Percentiles rank a stretch among this genome's conserved stretches.
Evolutionary conservation across 2,329 filamentous ascomycete species (phyloP).

Genomic region (Zarea fungicola): DNA sequence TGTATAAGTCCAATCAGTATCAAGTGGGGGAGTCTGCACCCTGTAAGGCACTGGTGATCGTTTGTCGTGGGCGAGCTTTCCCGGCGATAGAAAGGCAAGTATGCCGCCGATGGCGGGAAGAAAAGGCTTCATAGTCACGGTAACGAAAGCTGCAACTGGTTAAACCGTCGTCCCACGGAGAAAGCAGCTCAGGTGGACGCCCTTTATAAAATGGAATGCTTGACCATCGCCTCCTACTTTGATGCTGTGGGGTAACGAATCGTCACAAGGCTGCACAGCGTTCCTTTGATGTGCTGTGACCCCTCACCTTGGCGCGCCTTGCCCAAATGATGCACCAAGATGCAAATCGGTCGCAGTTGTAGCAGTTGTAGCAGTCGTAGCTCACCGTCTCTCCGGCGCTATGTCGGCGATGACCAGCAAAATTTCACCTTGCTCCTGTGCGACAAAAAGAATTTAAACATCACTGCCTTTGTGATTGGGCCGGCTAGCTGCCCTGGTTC

Average conservation of each 20-base stretch:
- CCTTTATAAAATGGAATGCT: constrained; percentile 7
- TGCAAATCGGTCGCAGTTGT: background rate
- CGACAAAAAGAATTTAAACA: background rate
- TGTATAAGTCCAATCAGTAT: constrained; percentile 44
- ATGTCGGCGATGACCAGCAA: constrained; percentile 10
- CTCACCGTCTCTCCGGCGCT: constrained; percentile 9
- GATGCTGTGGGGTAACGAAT: background rate
- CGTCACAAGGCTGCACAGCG: background rate
- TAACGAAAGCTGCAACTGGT: too few species aligned
- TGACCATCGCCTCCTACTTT: too few species aligned
- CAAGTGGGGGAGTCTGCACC: constrained; percentile 32
- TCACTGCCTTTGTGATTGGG: constrained; percentile 6
- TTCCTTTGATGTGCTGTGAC: background rate
- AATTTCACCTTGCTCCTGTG: background rate
- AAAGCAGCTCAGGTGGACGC: background rate
- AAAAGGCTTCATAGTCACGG: background rate
- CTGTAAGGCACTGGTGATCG: constrained; percentile 23
- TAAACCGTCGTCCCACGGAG: too few species aligned
- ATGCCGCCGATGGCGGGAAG: background rate
- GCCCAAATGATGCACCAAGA: background rate
- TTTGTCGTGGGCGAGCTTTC: background rate
- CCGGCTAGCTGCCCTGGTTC: background rate
- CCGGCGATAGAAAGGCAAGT: background rate
- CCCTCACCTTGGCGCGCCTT: constrained; percentile 9
- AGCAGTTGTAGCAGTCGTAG: background rate